Conservation (phyloP, 176 grass and related monocot genomes). For the Cocos nucifera region DNA sequence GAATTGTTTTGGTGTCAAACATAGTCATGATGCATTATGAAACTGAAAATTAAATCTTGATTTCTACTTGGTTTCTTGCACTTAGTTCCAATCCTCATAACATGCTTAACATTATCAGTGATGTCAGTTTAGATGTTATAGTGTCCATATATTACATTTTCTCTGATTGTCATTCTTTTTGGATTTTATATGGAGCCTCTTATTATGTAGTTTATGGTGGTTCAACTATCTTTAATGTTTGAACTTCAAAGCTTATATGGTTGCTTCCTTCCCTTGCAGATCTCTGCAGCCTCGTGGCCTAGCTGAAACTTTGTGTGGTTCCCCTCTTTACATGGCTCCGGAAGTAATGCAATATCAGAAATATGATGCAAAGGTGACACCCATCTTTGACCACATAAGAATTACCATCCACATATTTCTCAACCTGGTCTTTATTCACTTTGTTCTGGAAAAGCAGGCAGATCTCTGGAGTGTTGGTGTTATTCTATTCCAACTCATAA, state of each 20-base stretch:
- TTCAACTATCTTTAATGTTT: no score
- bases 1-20: neutral
- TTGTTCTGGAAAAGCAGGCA: slow-evolving; percentile 63
- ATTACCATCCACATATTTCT: slow-evolving; percentile 13
- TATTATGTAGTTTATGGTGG: no score
- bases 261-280: neutral
- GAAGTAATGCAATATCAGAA: slow-evolving; percentile 96
- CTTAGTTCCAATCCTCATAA: no score
- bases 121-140: no score
- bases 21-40: neutral
- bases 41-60: neutral
- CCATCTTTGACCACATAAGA: slow-evolving; percentile 5
- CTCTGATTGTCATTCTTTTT: no score
- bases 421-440: slow-evolving; percentile 10
- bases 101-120: no score
- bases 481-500: slow-evolving; percentile 95
- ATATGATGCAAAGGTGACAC: slow-evolving; percentile 90
- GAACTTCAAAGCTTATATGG: no score
- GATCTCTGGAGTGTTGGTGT: slow-evolving; percentile 98
- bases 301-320: slow-evolving; percentile 95
- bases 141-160: no score
- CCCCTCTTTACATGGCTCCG: slow-evolving; percentile 99
- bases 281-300: slow-evolving; percentile 41
- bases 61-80: neutral
- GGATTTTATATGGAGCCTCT: no score